phyloP scores from a whole-genome alignment of 2,329 filamentous ascomycete genomes.

The Bipolaris bicolor region DNA sequence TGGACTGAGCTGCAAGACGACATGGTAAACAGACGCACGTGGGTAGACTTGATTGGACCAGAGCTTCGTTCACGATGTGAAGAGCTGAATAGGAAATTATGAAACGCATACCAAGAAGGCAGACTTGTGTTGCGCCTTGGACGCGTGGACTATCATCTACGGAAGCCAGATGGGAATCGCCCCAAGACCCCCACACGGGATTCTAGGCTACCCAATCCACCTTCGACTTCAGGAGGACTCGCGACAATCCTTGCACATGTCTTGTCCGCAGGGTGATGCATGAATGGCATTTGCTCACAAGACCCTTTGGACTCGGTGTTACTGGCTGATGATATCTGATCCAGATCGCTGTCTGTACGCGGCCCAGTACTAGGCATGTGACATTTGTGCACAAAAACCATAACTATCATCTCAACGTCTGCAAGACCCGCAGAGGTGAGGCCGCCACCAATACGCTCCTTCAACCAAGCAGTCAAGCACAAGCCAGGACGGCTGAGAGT shows the following conservation, averaged over 20 bases:
- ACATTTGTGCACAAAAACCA: background rate
- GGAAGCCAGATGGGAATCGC: background rate
- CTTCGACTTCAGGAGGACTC: background rate
- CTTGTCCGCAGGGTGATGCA: background rate
- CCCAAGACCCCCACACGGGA: background rate
- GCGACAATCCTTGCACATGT: background rate
- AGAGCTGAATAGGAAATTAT: background rate
- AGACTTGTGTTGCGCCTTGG: background rate
- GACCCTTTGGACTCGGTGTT: background rate
- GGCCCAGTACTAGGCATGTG: background rate
- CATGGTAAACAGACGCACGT: background rate
- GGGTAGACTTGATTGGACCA: background rate
- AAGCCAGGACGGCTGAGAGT: background rate
- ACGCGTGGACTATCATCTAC: background rate
- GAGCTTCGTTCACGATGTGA: background rate
- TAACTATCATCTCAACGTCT: background rate
- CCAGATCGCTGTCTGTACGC: background rate
- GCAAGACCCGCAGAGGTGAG: background rate
- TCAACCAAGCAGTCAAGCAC: background rate
- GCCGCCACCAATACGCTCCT: slow-evolving; percentile 5
- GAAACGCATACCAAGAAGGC: background rate
- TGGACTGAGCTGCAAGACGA: background rate
- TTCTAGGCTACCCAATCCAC: background rate
- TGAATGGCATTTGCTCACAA: background rate
- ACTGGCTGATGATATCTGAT: background rate